Evolutionary conservation across 202 grass and related monocot genomes (phyloP).

Genomic region (Hordeum pubiflorum): DNA sequence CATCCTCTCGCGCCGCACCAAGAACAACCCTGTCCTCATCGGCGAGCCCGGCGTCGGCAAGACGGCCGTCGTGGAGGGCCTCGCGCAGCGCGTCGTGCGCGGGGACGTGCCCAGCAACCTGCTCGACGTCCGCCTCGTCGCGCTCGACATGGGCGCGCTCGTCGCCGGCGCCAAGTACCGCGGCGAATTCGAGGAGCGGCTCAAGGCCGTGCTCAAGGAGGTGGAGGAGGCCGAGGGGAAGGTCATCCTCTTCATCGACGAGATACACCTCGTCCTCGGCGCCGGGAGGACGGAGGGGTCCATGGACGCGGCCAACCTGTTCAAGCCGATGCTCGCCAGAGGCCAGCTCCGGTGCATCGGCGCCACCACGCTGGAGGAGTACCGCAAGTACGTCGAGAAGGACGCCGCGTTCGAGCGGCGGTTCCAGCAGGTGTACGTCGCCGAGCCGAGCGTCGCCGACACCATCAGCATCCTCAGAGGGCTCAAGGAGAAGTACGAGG

Average conservation of each 20-base stretch:
- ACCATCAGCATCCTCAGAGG: slow-evolving; percentile 64
- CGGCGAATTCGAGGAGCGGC: slow-evolving; percentile 65
- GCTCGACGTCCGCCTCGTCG: slow-evolving; percentile 56
- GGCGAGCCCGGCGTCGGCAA: slow-evolving; percentile 59
- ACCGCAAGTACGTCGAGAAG: slow-evolving; percentile 79
- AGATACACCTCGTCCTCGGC: slow-evolving; percentile 69
- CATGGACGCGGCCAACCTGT: slow-evolving; percentile 79
- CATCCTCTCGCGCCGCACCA: slow-evolving; percentile 71
- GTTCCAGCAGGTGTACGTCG: slow-evolving; percentile 74
- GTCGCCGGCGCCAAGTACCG: slow-evolving; percentile 66
- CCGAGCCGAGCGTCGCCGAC: slow-evolving; percentile 51
- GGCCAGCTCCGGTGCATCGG: slow-evolving; percentile 77
- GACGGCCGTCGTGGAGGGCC: slow-evolving; percentile 68
- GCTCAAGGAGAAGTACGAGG: slow-evolving; percentile 77
- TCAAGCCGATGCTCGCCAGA: slow-evolving; percentile 68
- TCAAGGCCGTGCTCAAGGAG: slow-evolving; percentile 75
- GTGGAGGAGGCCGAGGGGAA: slow-evolving; percentile 61
- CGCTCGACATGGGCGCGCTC: slow-evolving; percentile 66
- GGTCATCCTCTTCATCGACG: slow-evolving; percentile 83
- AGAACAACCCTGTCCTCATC: slow-evolving; percentile 75
- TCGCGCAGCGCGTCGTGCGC: slow-evolving; percentile 55
- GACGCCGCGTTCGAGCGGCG: slow-evolving; percentile 68
- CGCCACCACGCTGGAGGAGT: slow-evolving; percentile 75
- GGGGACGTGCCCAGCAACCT: slow-evolving; percentile 66
- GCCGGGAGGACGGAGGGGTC: slow-evolving; percentile 60